Conservation (phyloP, 306 rosid genomes). For the Prunus fruticosa region DNA sequence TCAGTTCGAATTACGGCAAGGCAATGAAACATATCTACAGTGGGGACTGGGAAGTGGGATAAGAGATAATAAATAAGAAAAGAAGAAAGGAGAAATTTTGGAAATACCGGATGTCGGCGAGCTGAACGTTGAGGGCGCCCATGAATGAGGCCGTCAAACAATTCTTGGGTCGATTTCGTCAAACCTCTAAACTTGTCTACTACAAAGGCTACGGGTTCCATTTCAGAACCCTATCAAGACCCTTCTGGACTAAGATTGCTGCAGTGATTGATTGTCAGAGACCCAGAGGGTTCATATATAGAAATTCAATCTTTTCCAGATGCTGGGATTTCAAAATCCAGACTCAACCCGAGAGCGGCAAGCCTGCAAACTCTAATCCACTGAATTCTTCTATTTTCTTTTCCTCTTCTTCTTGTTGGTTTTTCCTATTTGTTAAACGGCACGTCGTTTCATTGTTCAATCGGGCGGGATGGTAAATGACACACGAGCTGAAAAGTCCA, state of each 20-base stretch:
- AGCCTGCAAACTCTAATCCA: neutral
- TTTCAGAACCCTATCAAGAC: slow-evolving; percentile 15
- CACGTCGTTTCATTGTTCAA: neutral
- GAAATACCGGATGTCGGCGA: slow-evolving; percentile 63
- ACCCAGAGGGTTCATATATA: neutral
- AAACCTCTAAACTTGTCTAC: slow-evolving; percentile 46
- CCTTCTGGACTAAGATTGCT: neutral
- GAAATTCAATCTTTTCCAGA: neutral
- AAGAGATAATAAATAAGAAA: neutral
- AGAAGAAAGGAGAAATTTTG: neutral
- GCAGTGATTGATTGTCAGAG: neutral
- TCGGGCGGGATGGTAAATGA: neutral
- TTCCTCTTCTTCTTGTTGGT: neutral
- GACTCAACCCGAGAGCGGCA: slow-evolving; percentile 5
- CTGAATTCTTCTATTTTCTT: neutral
- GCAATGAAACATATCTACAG: neutral
- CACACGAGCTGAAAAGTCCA: neutral
- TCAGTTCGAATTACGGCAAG: neutral
- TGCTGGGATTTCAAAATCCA: slow-evolving; percentile 2
- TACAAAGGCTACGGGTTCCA: slow-evolving; percentile 52
- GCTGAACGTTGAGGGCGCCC: slow-evolving; percentile 30
- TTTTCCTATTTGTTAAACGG: neutral
- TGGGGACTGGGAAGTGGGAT: neutral
- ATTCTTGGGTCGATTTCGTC: slow-evolving; percentile 50
- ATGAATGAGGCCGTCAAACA: slow-evolving; percentile 41